phyloP scores from a whole-genome alignment of 2,329 filamentous ascomycete genomes.

The Golovinomyces cichoracearum region DNA sequence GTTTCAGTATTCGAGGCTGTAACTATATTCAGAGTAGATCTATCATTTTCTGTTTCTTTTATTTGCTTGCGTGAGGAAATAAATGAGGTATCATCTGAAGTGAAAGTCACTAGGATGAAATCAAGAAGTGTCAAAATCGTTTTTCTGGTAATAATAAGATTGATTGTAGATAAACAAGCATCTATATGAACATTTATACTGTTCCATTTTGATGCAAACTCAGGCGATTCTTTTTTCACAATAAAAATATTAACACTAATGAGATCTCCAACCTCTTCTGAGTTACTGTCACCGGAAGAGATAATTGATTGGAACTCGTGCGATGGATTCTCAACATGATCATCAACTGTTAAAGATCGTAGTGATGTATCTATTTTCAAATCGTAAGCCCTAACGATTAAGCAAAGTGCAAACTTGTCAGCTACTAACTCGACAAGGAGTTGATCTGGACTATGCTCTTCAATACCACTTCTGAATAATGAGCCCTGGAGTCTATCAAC shows the following conservation, averaged over 20 bases:
- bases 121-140: slow-evolving; percentile 80
- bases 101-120: slow-evolving; percentile 82
- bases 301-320: slow-evolving; percentile 91
- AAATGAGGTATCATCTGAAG: slow-evolving; percentile 27
- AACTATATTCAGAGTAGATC: slow-evolving; percentile 6
- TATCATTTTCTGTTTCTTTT: slow-evolving; percentile 18
- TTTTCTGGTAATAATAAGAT: slow-evolving; percentile 75
- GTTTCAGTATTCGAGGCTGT: slow-evolving; percentile 6
- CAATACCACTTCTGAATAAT: slow-evolving; percentile 61
- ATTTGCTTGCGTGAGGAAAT: slow-evolving; percentile 14
- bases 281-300: slow-evolving; percentile 51
- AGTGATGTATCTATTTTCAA: slow-evolving; percentile 82
- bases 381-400: slow-evolving; percentile 70
- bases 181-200: slow-evolving; percentile 85
- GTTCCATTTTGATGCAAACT: slow-evolving; percentile 77
- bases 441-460: slow-evolving; percentile 48
- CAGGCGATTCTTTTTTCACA: slow-evolving; percentile 72
- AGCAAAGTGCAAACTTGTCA: slow-evolving; percentile 64
- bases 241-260: slow-evolving; percentile 73
- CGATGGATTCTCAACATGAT: slow-evolving; percentile 73
- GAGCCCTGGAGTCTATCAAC: slow-evolving; percentile 88
- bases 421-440: slow-evolving; percentile 78
- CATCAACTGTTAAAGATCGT: slow-evolving; percentile 66
- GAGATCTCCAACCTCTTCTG: slow-evolving; percentile 54
- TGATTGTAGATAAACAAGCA: slow-evolving; percentile 80